phyloP scores from a whole-genome alignment of 345 rosid genomes.

The Pelargonium nanum region DNA sequence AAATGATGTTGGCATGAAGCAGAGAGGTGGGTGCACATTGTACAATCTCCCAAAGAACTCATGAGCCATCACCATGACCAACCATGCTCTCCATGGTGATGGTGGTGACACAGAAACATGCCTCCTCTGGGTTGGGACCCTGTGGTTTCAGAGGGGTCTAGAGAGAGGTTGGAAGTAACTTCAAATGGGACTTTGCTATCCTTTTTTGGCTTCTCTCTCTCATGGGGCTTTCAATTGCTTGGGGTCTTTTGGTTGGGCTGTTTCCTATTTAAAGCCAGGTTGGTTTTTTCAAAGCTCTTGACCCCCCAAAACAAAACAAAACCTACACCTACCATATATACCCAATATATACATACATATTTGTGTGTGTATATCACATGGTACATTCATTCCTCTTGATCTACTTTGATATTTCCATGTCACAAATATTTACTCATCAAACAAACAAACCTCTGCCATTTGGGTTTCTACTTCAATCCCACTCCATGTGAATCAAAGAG shows the following conservation, averaged over 20 bases:
- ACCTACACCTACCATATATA: not conserved
- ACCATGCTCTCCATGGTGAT: too few relatives aligned
- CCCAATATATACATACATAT: not conserved
- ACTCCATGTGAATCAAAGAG: too few relatives aligned
- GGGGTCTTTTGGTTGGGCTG: not conserved
- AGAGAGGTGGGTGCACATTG: not conserved
- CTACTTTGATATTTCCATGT: not conserved
- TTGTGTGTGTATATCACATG: not conserved
- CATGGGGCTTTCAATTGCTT: not conserved
- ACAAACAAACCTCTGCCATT: conserved; percentile 18
- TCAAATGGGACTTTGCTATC: too few relatives aligned
- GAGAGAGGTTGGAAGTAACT: not conserved
- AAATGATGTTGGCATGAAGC: not conserved
- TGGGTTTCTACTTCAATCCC: conserved; percentile 9
- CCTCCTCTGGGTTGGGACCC: not conserved
- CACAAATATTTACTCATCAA: not conserved
- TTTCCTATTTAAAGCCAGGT: not conserved
- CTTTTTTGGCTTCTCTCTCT: too few relatives aligned
- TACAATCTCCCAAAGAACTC: too few relatives aligned
- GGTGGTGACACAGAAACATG: not conserved
- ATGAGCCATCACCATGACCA: too few relatives aligned
- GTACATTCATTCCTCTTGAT: conserved; percentile 25
- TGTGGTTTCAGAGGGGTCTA: not conserved
- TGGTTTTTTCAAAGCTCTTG: too few relatives aligned
- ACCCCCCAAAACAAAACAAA: too few relatives aligned